These are phyloP conservation scores for Hemileia vastatrix DNA, from an alignment of 1,284 basidiomycete species.

Conservation along the genomic window DNA sequence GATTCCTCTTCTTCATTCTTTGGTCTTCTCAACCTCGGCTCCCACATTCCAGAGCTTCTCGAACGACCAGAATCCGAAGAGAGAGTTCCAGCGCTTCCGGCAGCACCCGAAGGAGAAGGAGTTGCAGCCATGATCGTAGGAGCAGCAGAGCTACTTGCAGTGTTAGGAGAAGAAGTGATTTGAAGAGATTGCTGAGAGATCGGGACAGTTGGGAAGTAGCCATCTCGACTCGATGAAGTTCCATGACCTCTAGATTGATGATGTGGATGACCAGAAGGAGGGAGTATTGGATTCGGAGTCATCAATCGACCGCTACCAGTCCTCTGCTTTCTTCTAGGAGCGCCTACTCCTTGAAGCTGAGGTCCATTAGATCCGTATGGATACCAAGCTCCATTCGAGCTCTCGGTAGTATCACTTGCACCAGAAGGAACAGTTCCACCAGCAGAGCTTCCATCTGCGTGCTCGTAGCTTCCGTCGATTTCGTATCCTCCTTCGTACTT, in stretches of 20 bases:
- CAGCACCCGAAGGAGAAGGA: not conserved
- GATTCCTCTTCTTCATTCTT: not conserved
- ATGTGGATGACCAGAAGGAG: constrained; percentile 22
- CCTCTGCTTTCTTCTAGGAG: constrained; percentile 26
- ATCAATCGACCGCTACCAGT: constrained; percentile 35
- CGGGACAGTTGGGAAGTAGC: constrained; percentile 28
- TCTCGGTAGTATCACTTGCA: constrained; percentile 37
- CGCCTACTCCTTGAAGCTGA: not conserved
- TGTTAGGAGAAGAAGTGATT: not conserved
- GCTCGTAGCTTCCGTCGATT: constrained; percentile 4
- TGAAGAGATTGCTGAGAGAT: not conserved
- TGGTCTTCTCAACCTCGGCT: not conserved
- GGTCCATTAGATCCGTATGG: constrained; percentile 19
- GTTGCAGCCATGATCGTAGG: not conserved
- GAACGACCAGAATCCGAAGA: not conserved
- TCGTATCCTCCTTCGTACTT: constrained; percentile 23
- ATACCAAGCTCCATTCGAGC: constrained; percentile 29
- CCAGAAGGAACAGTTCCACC: constrained; percentile 35
- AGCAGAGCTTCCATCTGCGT: constrained; percentile 27
- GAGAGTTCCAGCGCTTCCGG: not conserved
- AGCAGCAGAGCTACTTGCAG: not conserved
- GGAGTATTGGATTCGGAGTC: constrained; percentile 31
- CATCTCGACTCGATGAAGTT: constrained; percentile 21
- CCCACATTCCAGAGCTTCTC: not conserved
- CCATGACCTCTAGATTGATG: not conserved